Evolutionary conservation across 352 stramenopile species (phyloP).

Genomic region (Phytophthora idaei): DNA sequence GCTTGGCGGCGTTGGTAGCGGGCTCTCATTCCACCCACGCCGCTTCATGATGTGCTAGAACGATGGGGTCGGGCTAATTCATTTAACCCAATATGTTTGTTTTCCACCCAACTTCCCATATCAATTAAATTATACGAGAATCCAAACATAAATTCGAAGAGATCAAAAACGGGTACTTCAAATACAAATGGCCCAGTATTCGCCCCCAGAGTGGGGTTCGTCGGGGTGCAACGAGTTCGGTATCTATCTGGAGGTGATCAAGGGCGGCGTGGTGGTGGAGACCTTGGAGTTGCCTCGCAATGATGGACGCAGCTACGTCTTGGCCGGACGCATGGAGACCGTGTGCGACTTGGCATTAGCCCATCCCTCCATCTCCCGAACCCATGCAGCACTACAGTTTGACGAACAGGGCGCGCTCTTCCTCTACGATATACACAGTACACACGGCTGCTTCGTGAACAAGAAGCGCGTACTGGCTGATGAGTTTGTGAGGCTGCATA

Average conservation of each 20-base stretch:
- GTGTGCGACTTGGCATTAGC: conserved; percentile 73
- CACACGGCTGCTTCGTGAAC: conserved; percentile 88
- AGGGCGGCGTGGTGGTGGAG: conserved; percentile 61
- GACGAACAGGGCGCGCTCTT: conserved; percentile 68
- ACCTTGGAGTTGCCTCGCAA: conserved; percentile 40
- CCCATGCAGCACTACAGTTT: conserved; percentile 80
- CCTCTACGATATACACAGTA: conserved; percentile 77
- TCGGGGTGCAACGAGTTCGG: conserved; percentile 54
- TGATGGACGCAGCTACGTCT: conserved; percentile 43
- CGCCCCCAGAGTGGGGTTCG: conserved; percentile 54
- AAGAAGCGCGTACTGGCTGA: conserved; percentile 60
- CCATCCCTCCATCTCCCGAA: conserved; percentile 78
- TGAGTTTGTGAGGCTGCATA: conserved; percentile 67
- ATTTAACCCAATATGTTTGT: too few species aligned
- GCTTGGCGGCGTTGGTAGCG: conserved; percentile 23
- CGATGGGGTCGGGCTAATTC: too few species aligned
- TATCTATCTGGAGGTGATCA: conserved; percentile 77
- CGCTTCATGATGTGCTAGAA: not conserved
- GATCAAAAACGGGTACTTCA: too few species aligned
- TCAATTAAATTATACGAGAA: too few species aligned
- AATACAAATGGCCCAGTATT: conserved; percentile 41
- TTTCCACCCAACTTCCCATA: too few species aligned
- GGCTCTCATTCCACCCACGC: conserved; percentile 8
- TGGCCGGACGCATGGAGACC: conserved; percentile 64
- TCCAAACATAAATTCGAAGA: too few species aligned